These are phyloP conservation scores for Candida nemodendra DNA, from an alignment of 805 yeast species.

Conservation along the genomic window DNA sequence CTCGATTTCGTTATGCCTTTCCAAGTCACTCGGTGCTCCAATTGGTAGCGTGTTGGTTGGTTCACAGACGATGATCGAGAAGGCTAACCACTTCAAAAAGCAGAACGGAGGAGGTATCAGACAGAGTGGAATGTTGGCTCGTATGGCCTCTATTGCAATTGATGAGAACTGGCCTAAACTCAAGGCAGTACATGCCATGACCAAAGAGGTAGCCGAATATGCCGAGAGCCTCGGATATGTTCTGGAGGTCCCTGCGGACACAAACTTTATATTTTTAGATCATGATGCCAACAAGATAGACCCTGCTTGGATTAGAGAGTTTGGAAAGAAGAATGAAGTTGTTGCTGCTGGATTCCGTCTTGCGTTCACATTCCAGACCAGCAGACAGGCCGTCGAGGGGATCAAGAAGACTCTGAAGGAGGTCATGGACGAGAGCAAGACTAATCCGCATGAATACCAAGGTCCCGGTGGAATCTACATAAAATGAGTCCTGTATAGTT, in stretches of 20 bases:
- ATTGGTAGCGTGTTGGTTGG: conserved; percentile 89
- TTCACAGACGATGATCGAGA: conserved; percentile 50
- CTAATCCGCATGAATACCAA: conserved; percentile 43
- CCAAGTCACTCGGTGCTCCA: conserved; percentile 92
- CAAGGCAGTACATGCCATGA: conserved; percentile 47
- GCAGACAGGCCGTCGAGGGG: conserved; percentile 52
- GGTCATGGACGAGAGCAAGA: conserved; percentile 51
- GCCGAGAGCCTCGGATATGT: conserved; percentile 53
- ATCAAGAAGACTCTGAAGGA: conserved; percentile 59
- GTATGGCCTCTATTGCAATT: conserved; percentile 79
- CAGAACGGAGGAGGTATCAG: conserved; percentile 94
- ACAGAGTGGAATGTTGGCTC: conserved; percentile 78
- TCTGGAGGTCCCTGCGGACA: conserved; percentile 73
- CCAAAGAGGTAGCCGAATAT: conserved; percentile 50
- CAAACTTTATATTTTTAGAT: conserved; percentile 82
- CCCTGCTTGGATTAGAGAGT: conserved; percentile 35
- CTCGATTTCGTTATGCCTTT: conserved; percentile 84
- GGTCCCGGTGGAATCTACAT: conserved; percentile 1
- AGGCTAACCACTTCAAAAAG: conserved; percentile 82
- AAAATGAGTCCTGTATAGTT: too few species aligned
- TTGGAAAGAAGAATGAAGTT: conserved; percentile 57
- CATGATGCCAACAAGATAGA: conserved; percentile 51
- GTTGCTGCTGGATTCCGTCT: conserved; percentile 71
- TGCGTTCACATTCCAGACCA: conserved; percentile 74
- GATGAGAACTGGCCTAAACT: conserved; percentile 67